Percentiles rank a stretch among this genome's conserved stretches.
Evolutionary conservation across 805 yeast species (phyloP).

Genomic region (Grigorovia humatica): DNA sequence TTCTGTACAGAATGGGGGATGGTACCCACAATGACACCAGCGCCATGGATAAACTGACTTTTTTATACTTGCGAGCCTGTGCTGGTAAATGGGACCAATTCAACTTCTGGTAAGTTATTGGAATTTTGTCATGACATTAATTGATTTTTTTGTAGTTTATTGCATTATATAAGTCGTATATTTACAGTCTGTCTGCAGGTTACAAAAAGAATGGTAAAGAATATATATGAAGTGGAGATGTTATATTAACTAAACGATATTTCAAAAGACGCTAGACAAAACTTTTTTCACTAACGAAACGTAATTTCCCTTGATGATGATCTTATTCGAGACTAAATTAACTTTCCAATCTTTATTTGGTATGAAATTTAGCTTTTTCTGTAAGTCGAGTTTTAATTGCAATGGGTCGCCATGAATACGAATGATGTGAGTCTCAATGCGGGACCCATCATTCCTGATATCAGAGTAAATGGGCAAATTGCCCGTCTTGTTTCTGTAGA

Average conservation of each 20-base stretch:
- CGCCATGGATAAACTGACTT: neutral
- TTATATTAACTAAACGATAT: neutral
- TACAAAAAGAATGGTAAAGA: neutral
- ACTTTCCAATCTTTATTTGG: slow-evolving; percentile 38
- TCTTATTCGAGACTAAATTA: slow-evolving; percentile 39
- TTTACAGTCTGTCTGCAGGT: no score
- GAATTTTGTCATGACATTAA: no score
- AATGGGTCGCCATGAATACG: slow-evolving; percentile 58
- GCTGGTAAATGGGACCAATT: no score
- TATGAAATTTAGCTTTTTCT: slow-evolving; percentile 34
- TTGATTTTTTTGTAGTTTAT: no score
- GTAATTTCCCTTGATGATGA: slow-evolving; percentile 43
- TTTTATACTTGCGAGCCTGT: no score
- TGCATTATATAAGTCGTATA: no score
- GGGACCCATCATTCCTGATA: slow-evolving; percentile 44
- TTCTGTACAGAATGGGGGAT: slow-evolving; percentile 23
- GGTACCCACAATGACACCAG: neutral
- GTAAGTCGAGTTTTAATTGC: slow-evolving; percentile 58
- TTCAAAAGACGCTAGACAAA: slow-evolving; percentile 5
- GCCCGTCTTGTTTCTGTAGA: slow-evolving; percentile 46
- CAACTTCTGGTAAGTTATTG: no score
- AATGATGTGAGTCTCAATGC: slow-evolving; percentile 62
- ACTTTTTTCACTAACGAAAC: slow-evolving; percentile 28
- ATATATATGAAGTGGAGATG: neutral
- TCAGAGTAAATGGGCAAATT: slow-evolving; percentile 77